phyloP scores from a whole-genome alignment of 805 yeast genomes.

The Wickerhamiella cacticola region DNA sequence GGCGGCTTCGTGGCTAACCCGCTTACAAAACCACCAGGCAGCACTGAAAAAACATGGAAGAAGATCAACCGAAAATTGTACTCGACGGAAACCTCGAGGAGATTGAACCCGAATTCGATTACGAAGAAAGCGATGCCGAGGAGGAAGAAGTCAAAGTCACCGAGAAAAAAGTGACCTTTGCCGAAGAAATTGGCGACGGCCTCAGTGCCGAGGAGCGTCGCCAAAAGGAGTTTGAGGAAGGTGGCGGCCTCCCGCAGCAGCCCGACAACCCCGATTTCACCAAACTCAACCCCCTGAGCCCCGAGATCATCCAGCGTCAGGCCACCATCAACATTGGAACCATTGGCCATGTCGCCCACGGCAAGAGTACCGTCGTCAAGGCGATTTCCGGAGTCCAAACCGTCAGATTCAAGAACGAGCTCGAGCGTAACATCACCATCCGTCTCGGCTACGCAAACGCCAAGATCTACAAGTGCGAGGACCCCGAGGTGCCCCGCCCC shows the following conservation, averaged over 20 bases:
- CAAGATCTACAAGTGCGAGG: conserved; percentile 86
- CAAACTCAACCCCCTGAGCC: conserved; percentile 71
- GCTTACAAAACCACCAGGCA: neutral
- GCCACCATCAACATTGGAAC: conserved; percentile 98
- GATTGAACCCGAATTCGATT: conserved; percentile 34
- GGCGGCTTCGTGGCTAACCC: too few species aligned
- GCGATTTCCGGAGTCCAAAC: conserved; percentile 98
- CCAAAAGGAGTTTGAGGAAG: conserved; percentile 82
- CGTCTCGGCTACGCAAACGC: conserved; percentile 99
- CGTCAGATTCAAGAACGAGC: conserved; percentile 96
- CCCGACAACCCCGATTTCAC: conserved; percentile 80
- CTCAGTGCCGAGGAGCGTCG: conserved; percentile 61
- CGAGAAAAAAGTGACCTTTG: conserved; percentile 65
- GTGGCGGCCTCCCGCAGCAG: conserved; percentile 97
- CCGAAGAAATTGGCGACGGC: conserved; percentile 45
- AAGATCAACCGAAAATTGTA: conserved; percentile 70
- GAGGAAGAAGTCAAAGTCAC: conserved; percentile 19
- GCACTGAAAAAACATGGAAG: conserved; percentile 24
- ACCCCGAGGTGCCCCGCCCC: conserved; percentile 79
- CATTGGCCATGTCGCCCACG: conserved; percentile 83
- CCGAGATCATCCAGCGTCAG: conserved; percentile 90
- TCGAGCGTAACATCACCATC: conserved; percentile 97
- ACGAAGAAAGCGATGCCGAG: conserved; percentile 31
- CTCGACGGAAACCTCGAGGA: conserved; percentile 49
- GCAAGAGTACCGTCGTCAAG: conserved; percentile 85